A percentile compares a stretch with the other conserved stretches of the same genome.
Evolutionary conservation across 2,329 filamentous ascomycete species (phyloP).

Genomic region (Hypocreales sp.): DNA sequence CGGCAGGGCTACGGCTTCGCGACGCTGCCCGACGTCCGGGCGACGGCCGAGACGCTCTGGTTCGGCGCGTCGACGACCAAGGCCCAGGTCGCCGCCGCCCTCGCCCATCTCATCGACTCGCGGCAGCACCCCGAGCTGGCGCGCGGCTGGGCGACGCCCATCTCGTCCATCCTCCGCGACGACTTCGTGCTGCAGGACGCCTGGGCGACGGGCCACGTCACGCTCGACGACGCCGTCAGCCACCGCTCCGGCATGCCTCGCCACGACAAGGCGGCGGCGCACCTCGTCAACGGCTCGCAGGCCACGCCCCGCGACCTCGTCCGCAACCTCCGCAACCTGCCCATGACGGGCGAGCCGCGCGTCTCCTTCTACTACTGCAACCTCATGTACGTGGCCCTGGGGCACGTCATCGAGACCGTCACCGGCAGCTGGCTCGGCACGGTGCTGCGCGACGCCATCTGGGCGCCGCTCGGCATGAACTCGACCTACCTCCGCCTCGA

Average conservation of each 20-base stretch:
- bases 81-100: constrained; percentile 31
- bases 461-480: constrained; percentile 29
- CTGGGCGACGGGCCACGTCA: constrained; percentile 29
- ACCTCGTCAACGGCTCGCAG: constrained; percentile 13
- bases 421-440: constrained; percentile 19
- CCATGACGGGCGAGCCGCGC: constrained; percentile 26
- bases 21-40: constrained; percentile 21
- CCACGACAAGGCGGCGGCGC: constrained; percentile 16
- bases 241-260: constrained; percentile 34
- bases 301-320: constrained; percentile 19
- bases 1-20: constrained; percentile 15
- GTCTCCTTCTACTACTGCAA: constrained; percentile 33
- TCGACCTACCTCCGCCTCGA: constrained; percentile 20
- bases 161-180: constrained; percentile 29
- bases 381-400: constrained; percentile 28
- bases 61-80: constrained; percentile 42
- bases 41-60: constrained; percentile 32
- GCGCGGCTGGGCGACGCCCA: constrained; percentile 29
- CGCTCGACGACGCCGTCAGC: constrained; percentile 35
- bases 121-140: constrained; percentile 11
- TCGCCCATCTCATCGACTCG: constrained; percentile 35
- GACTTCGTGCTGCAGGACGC: constrained; percentile 34
- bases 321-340: constrained; percentile 27
- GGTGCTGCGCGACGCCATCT: constrained; percentile 25
- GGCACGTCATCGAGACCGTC: constrained; percentile 27